Base-by-base conservation (phyloP, 345 rosid species). In the Cardiospermum halicacabum region DNA sequence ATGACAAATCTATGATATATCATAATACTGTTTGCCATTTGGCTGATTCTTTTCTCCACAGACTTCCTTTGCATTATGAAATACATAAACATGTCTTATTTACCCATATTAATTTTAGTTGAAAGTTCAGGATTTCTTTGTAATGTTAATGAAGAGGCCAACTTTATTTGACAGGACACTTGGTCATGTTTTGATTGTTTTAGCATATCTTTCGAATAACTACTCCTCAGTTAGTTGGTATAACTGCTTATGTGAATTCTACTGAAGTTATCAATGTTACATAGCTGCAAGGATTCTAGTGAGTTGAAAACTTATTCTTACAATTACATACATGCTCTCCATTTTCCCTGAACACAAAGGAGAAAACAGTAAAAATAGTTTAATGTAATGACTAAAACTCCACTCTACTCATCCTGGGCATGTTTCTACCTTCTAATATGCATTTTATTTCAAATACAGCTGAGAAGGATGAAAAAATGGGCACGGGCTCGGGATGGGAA, bases 401-500 rank as follows among this genome's bases (percentile, higher is more conserved):
- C 19, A 36, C 24, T 10, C 40, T 34, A 19, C 24, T 9, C 43
- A 31, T 19, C 25, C 43, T 34, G 21, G 11, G 6, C 18, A 25
- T 24, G 37, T 49, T 43, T 65, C 7, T 62, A 18, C 28, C 9
- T n/a, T 63, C 2, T 5, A 45, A 16, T 48, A 10, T 58, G 58
- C 5, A 50, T n/a, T 45, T 4, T 60, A 39, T 51, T 58, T 18
- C 11, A n/a, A 60, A 36, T 80, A 81, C 85, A 93, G 97, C 96
- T 82, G 79, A 78, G 56, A 88, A 83, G 70, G 98, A 90, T 78
- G 79, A 84, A 69, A 71, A 69, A 47, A 89, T 71, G 55, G 91
- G 83, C 5, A 78, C 73, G 82, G 89, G 92, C 62, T 58, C 81
- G 47, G 94, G 97, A 42, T 93, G 98, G 98, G 98, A 90, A 69